A percentile compares a stretch with the other conserved stretches of the same genome.
phyloP scores from a whole-genome alignment of 768 basidiomycete genomes.

The Boletus coccyginus region DNA sequence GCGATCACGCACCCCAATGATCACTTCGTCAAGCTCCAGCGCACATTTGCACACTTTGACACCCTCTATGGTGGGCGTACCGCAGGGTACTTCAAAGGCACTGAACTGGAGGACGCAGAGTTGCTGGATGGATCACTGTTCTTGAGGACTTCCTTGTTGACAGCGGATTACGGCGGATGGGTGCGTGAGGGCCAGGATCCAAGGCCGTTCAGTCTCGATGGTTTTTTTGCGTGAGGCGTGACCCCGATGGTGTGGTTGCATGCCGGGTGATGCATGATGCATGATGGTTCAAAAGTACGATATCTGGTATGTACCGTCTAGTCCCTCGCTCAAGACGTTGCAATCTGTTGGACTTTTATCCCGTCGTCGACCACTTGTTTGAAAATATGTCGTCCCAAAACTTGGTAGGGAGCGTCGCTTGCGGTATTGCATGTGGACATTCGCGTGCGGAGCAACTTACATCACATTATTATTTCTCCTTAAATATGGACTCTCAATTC shows the following conservation, averaged over 20 bases:
- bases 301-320: background rate
- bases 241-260: background rate
- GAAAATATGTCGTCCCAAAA: background rate
- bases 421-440: background rate
- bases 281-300: background rate
- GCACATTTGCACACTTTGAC: constrained; percentile 32
- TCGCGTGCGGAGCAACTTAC: background rate
- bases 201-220: constrained; percentile 28
- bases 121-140: constrained; percentile 37
- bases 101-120: constrained; percentile 30
- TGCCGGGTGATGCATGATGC: background rate
- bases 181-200: constrained; percentile 34
- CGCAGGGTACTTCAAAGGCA: constrained; percentile 25
- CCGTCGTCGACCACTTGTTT: background rate
- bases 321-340: background rate
- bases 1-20: constrained; percentile 34
- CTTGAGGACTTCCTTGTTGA: constrained; percentile 27
- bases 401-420: background rate
- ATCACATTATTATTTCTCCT: background rate
- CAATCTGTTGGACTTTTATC: too few relatives aligned
- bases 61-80: constrained; percentile 27
- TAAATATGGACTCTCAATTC: background rate
- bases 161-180: constrained; percentile 35
- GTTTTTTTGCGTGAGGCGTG: constrained; percentile 17
- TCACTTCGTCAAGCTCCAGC: constrained; percentile 32